Evolutionary conservation across 2,329 filamentous ascomycete genomes (phyloP), one percentile per base, ranked within the genome.

Genomic region (Pyrenophora graminea): DNA sequence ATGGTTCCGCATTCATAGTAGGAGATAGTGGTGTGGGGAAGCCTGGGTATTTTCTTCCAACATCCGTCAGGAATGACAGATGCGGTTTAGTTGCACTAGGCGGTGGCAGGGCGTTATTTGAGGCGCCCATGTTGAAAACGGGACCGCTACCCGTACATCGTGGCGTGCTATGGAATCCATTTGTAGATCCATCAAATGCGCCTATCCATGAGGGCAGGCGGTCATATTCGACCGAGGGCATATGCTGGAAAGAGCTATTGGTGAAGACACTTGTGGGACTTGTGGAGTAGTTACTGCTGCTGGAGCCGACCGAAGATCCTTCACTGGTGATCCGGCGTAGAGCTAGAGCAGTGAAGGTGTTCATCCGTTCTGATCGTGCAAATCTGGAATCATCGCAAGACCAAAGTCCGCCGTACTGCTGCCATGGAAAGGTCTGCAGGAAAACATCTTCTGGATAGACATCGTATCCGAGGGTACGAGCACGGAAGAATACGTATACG

Each of bases 361-460:
- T 62, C 18, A 72, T 49, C 4, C 48, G 55, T 27, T 65, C 60
- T 8, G 61, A 57, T 30, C 66, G 62, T 40, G 72, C 69, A 50
- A 74, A 74, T n/a, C 72, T 68, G 37, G 68, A 67, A 42, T 73
- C 70, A 10, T 72, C 68, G 27, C 68, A 60, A 17, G 68, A 64
- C 69, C 71, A 74, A 10, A 74, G 61, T 27, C 69, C 67, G 9
- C 70, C 70, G 51, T 72, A 74, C 45, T 70, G 62, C 19, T 68
- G 66, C 72, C 72, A 74, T 0, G 72, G 72, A 43, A 74, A 74
- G 45, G 60, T 70, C n/a, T 55, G 59, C 6, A 72, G 59, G 39
- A 74, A 74, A 39, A 68, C 55, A 39, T 74, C 69, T 57, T 74
- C 72, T 5, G 72, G 72, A 31, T 73, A 73, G 17, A 74, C 69